Base-by-base conservation (phyloP, 179 eudicot genomes). In the Camellia oleifera region DNA sequence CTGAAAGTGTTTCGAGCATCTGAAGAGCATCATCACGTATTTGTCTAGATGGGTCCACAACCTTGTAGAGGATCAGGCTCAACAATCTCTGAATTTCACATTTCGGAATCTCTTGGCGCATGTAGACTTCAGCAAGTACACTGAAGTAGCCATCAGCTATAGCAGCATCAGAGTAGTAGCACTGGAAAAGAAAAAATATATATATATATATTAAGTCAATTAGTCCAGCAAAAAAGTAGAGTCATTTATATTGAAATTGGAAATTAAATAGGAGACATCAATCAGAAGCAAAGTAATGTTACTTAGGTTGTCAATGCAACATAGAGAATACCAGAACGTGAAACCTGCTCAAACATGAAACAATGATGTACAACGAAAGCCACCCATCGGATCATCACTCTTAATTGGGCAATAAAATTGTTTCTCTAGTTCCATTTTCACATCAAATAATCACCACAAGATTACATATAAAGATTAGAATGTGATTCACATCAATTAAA, bases 1-100 rank as follows among this genome's bases (percentile, higher is more conserved):
- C 88, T 62, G 99, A 96, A 66, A 96, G 95, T 3, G 99, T 96
- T 90, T 96, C 99, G 20, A 96, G 98, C 99, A 96, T 96, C 81
- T 96, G 99, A 84, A 96, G 97, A 66, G 99, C 99, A 88, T 96
- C 99, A 83, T 96, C 99, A 68, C 99, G 99, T 74, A 96, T 94
- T 88, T 96, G 99, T 82, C 98, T 89, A 5, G 99, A 91, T 66
- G 98, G 99, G 85, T 96, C 99, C 60, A 96, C 99, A 80, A 96
- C 99, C 83, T 96, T 96, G 91, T 96, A 96, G 53, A 96, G 93
- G 81, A 96, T 96, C 40, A 96, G 90, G 88, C 99, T 96, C 81
- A 96, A 83, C 77, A 96, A 88, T 84, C 99, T 91, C 90, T 94
- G 99, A 71, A 96, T 90, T 88, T 96, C 99, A 91, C 99, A 96